Base-by-base conservation (phyloP, 768 basidiomycete genomes). In the Russula sp. region DNA sequence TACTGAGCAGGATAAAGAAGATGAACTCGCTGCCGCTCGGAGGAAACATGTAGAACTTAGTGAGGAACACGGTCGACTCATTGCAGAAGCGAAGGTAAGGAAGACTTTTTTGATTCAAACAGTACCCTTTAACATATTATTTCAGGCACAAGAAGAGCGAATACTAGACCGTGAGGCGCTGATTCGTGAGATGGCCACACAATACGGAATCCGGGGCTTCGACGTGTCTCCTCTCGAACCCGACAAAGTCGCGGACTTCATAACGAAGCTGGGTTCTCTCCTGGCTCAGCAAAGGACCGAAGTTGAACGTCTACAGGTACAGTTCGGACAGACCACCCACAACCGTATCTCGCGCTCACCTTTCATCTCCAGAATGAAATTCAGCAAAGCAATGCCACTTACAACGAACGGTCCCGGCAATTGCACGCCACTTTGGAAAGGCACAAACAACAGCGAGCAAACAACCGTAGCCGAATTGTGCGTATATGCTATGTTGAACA, bases 171-270 rank as follows among this genome's bases (percentile, higher is more conserved):
- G 95, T 35, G 93, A 95, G 70, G 77, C 79, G 14, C 75, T 86
- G 25, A 86, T 98, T 58, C 83, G 81, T 13, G 83, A 85, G 51
- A 82, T 92, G 16, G 80, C 84, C 53, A 76, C 83, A 39, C 83
- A 83, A 65, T 77, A 88, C 66, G 78, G 80, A 9, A 85, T 98
- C 66, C 83, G 84, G 53, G 92, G 90, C 0, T 93, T 83, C 70
- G 83, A 82, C 56, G 78, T 83, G 52, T 79, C 84, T 0, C 85
- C 86, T 1, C 77, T 94, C 39, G 86, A 87, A 53, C 79, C 84
- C 43, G 81, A 83, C 43, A 82, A 92, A 70, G 79, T 93, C 20
- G 71, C 79, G 34, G 87, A 92, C 48, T 95, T 97, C 70, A 77
- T 85, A 29, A 75, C 83, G 9, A 81, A 80, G 53, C 74, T 97